Conservation (phyloP, 768 basidiomycete genomes). For the Pleurotus tuoliensis region DNA sequence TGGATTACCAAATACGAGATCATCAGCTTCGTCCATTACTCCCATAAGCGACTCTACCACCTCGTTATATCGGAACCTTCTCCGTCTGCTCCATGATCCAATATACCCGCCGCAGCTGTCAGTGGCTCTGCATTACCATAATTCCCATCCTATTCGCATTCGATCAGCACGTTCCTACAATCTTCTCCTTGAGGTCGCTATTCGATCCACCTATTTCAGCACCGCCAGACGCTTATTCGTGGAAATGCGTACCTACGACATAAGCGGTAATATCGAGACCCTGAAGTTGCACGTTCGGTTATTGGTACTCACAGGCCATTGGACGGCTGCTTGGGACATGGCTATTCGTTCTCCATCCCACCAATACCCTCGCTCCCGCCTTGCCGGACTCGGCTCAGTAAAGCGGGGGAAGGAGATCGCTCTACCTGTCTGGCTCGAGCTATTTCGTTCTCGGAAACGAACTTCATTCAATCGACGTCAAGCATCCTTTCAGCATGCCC, state of each 20-base stretch:
- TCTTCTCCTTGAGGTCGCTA: conserved; percentile 39
- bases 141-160: conserved; percentile 23
- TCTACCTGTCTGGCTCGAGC: conserved; percentile 37
- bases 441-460: conserved; percentile 63
- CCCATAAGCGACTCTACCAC: conserved; percentile 2
- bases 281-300: conserved; percentile 53
- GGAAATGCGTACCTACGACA: conserved; percentile 39
- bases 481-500: conserved; percentile 14
- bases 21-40: not conserved
- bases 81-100: conserved; percentile 30
- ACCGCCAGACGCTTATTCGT: conserved; percentile 40
- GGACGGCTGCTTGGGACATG: conserved; percentile 54
- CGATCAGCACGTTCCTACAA: conserved; percentile 45
- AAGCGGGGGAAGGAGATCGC: conserved; percentile 4
- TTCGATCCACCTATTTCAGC: conserved; percentile 48
- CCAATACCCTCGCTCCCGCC: not conserved
- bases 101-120: conserved; percentile 26
- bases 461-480: conserved; percentile 30
- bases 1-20: not conserved
- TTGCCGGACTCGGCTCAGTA: conserved; percentile 3
- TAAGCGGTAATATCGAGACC: conserved; percentile 50
- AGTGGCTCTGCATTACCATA: conserved; percentile 47
- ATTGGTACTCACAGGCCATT: conserved; percentile 50
- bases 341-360: conserved; percentile 12
- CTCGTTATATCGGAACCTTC: conserved; percentile 38